Base-by-base conservation (phyloP, 23 red algal genomes). In the Gracilaria domingensis region DNA sequence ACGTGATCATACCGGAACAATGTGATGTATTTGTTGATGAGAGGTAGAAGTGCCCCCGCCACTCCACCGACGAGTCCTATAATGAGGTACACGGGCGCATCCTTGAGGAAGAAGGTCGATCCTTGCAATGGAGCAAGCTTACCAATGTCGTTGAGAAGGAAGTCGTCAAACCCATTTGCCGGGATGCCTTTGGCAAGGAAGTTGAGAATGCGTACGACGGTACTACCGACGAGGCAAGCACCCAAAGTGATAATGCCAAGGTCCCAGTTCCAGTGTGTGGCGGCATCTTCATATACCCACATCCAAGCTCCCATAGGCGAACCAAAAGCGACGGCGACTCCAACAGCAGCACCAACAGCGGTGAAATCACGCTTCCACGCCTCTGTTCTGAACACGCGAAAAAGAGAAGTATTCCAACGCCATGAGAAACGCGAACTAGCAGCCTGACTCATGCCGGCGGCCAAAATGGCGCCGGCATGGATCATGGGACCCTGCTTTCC, bases 301-400 rank as follows among this genome's bases (percentile, higher is more conserved):
- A 98, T 84, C 91, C 85, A 89, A 21, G 71, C 95, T 29, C 95
- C 95, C 71, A 98, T 76, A 30, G 95, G 95, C 12, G 95, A 75
- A 12, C 75, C 85, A 60, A 98, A 93, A 25, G 95, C 83, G 40
- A 91, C 90, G n/a, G 95, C 89, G 29, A 98, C 71, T 24, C 95
- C 95, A 34, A 92, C 56, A 3, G 91, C 95, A 25, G 92, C 85
- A 23, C 95, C 95, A 40, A 98, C 83, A 35, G 95, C 85, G 39
- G 75, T 45, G 51, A 98, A 98, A 60, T 98, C 83, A 20, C 82
- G 85, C 53, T 98, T 98, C 90, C 84, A 94, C 12, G 64, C 49
- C 73, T 98, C 90, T 29, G 95, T 98, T n/a, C 95, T 70, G 58
- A 94, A 88, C 24, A 87, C 62, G 1, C 74, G 84, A 37, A 88